Evolutionary conservation across 179 eudicot genomes (phyloP), one percentile per base, ranked within the genome.

Genomic region (Vitellaria paradoxa): DNA sequence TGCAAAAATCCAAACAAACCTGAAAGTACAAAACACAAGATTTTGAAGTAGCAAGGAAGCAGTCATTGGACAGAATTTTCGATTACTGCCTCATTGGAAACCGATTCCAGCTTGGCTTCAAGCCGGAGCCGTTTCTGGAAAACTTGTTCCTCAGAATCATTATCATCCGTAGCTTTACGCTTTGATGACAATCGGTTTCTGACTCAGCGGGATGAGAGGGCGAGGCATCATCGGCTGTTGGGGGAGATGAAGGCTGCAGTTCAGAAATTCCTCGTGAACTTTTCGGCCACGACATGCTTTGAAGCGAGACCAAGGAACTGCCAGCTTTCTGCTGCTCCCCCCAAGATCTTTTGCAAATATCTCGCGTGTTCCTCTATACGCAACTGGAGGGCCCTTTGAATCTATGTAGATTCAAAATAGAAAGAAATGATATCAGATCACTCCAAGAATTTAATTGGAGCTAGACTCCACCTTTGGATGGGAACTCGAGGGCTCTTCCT

Each of bases 331-430:
- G 83, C 75, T 86, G 87, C 46, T 86, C 37, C 85, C 85, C 84
- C 87, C 53, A 86, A 76, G 74, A 86, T 84, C 85, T 84, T 86
- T 75, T 86, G 89, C 78, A 86, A 79, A 75, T 84, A 84, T 30
- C 50, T 79, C 5, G 89, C 89, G 23, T 86, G 89, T 65, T 80
- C 87, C 66, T 86, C 84, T 6, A 86, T 86, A 75, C 89, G 87
- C 37, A 86, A 78, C 74, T 86, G 89, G 68, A 86, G 89, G 67
- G 74, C 73, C 76, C 85, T 63, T 82, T 86, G 89, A 26, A 86
- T 86, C 88, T 83, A 76, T 30, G n/a, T 7, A 17, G 13, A 55
- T 9, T 9, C 15, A 55, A 55, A 55, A 9, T 30, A 30, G 37
- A 30, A 30, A 30, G 37, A 30, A 30, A 30, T 30, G 0, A 7